A percentile compares a stretch with the other conserved stretches of the same genome.
phyloP scores from a whole-genome alignment of 106 monocot species.

The Vanilla planifolia region DNA sequence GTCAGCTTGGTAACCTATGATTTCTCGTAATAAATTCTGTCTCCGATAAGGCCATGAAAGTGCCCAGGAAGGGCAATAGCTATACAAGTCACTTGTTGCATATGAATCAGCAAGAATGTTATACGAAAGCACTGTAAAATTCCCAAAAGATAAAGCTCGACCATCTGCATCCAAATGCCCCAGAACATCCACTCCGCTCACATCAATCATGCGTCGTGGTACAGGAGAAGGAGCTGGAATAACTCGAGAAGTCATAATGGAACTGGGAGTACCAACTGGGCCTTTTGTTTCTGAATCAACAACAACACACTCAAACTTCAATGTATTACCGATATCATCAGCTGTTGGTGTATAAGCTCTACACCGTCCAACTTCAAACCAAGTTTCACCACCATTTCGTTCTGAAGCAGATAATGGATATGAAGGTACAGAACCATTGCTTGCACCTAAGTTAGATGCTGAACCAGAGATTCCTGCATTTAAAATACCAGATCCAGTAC shows the following conservation, averaged over 20 bases:
- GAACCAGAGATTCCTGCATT: constrained; percentile 26
- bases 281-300: constrained; percentile 64
- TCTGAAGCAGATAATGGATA: constrained; percentile 49
- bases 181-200: constrained; percentile 52
- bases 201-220: constrained; percentile 79
- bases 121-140: constrained; percentile 88
- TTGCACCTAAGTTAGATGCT: constrained; percentile 32
- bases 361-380: constrained; percentile 78
- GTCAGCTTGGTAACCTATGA: constrained; percentile 92
- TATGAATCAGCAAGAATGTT: constrained; percentile 89
- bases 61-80: constrained; percentile 98
- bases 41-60: constrained; percentile 94
- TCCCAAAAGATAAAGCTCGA: constrained; percentile 46
- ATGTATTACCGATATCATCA: constrained; percentile 84
- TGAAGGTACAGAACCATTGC: constrained; percentile 54
- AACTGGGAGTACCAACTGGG: constrained; percentile 49
- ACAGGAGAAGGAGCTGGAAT: constrained; percentile 91
- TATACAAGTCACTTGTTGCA: constrained; percentile 76
- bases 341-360: constrained; percentile 86
- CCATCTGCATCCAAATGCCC: constrained; percentile 55
- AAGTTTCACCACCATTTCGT: constrained; percentile 63
- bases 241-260: constrained; percentile 81
- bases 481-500: constrained; percentile 38
- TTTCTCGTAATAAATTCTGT: constrained; percentile 92
- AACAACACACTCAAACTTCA: constrained; percentile 88